These are phyloP conservation scores for Farysia itapuensis DNA, from an alignment of 1,284 basidiomycete genomes.

Conservation along the genomic window DNA sequence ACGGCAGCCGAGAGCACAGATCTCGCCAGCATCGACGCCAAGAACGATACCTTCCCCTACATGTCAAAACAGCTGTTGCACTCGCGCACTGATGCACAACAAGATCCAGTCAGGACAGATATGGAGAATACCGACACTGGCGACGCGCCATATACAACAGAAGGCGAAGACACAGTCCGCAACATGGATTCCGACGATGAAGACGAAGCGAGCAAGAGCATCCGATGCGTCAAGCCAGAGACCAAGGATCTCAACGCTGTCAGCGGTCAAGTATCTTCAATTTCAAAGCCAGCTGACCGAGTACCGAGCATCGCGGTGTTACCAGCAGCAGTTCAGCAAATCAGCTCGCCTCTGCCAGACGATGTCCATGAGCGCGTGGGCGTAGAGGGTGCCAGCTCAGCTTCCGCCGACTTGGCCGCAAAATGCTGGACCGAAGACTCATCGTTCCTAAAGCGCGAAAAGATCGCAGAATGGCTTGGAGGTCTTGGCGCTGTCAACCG, in stretches of 20 bases:
- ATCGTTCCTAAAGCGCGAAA: constrained; percentile 78
- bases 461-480: constrained; percentile 94
- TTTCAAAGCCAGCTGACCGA: too few relatives aligned
- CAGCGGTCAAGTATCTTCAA: neutral
- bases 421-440: constrained; percentile 87
- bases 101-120: too few relatives aligned
- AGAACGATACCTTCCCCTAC: constrained; percentile 2
- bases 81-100: too few relatives aligned
- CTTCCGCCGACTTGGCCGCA: constrained; percentile 67
- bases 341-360: too few relatives aligned
- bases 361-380: too few relatives aligned
- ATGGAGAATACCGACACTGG: too few relatives aligned
- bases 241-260: neutral
- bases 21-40: constrained; percentile 12
- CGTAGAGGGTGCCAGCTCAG: neutral
- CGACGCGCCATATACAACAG: neutral
- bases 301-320: too few relatives aligned
- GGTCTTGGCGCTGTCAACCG: constrained; percentile 77
- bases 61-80: neutral
- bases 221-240: constrained; percentile 40
- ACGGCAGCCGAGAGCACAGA: constrained; percentile 38
- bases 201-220: constrained; percentile 19
- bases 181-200: neutral
- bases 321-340: too few relatives aligned
- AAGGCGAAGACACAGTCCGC: neutral